Base-by-base conservation (phyloP, 441 rosid genomes). In the Erysimum cheiri region DNA sequence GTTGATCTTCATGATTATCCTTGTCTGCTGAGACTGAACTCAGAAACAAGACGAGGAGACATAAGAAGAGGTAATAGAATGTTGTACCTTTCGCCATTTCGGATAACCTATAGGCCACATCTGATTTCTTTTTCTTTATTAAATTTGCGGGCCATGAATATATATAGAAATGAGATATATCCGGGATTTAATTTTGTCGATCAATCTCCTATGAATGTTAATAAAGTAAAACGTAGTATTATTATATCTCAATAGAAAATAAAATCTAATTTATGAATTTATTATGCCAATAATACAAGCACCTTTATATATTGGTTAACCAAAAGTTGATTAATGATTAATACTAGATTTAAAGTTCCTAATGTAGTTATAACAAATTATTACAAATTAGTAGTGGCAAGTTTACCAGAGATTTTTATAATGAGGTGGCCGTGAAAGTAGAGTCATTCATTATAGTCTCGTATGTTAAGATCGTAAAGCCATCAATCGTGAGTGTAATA, bases 11-110 rank as follows among this genome's bases (percentile, higher is more conserved):
- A 35, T 15, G 35, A 48, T 39, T 40, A 28, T 52, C 50, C 17
- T 33, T 50, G 15, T 35, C 48, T 3, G 59, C 40, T 17, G 70
- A 52, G 17, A 39, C 70, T 39, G 37, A 52, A 28, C 60, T 28
- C 60, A 39, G 57, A 35, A 14, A 39, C 49, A 52, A 66, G 37
- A 47, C 35, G 24, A 52, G 4, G 39, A 66, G 12, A 26, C 12
- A 14, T 39, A 50, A 52, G 39, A 53, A 35, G 29, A 66, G 31
- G 46, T 33, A 29, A 3, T 31, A 15, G 1, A 36, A 67, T 41
- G 43, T 7, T 54, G 62, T 24, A 12, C 22, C 41, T 12, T 43
- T 31, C 54, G n/a, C 53, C 76, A 72, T 56, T 17, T 56, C n/a
- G 3, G 5, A 17, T 56, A 6, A 53, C 24, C 24, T 22, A 22